Percentiles rank a stretch among this genome's conserved stretches.
phyloP scores from a whole-genome alignment of 768 basidiomycete genomes.

The Gloeophyllum trabeum region DNA sequence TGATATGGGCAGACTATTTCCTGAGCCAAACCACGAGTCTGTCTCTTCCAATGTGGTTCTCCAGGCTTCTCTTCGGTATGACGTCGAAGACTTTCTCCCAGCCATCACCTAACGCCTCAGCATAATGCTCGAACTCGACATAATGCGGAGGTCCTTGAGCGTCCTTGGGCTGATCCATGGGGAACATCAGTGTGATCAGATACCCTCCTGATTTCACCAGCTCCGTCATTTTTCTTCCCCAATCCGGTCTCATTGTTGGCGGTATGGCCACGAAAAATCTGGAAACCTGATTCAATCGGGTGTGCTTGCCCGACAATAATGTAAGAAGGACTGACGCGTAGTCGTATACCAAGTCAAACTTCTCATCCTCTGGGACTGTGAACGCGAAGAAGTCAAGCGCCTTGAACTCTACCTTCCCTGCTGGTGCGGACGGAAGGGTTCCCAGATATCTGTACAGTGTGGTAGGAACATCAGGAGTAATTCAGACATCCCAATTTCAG shows the following conservation, averaged over 20 bases:
- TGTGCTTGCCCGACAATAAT: not conserved
- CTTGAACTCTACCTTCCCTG: slow-evolving; percentile 27
- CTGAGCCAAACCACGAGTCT: slow-evolving; percentile 44
- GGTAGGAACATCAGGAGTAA: not conserved
- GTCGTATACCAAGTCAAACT: slow-evolving; percentile 52
- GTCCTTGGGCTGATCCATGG: slow-evolving; percentile 32
- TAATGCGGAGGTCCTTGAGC: slow-evolving; percentile 56
- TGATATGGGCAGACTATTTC: no score
- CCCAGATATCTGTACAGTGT: slow-evolving; percentile 8
- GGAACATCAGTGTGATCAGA: slow-evolving; percentile 50
- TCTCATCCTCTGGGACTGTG: slow-evolving; percentile 16
- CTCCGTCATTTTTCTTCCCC: slow-evolving; percentile 45
- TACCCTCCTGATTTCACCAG: slow-evolving; percentile 52
- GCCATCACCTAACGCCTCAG: slow-evolving; percentile 30
- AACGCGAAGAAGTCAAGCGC: slow-evolving; percentile 45
- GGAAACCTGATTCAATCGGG: not conserved
- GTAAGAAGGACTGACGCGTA: slow-evolving; percentile 33
- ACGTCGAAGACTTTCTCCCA: slow-evolving; percentile 47
- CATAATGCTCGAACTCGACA: slow-evolving; percentile 45
- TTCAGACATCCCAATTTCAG: slow-evolving; percentile 1
- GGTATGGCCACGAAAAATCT: slow-evolving; percentile 71
- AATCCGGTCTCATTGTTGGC: slow-evolving; percentile 35
- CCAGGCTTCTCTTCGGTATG: slow-evolving; percentile 30
- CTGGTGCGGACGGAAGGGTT: slow-evolving; percentile 10
- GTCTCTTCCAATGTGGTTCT: slow-evolving; percentile 34